phyloP scores from a whole-genome alignment of 2,329 filamentous ascomycete species.

The Westerdykella aurantiaca region DNA sequence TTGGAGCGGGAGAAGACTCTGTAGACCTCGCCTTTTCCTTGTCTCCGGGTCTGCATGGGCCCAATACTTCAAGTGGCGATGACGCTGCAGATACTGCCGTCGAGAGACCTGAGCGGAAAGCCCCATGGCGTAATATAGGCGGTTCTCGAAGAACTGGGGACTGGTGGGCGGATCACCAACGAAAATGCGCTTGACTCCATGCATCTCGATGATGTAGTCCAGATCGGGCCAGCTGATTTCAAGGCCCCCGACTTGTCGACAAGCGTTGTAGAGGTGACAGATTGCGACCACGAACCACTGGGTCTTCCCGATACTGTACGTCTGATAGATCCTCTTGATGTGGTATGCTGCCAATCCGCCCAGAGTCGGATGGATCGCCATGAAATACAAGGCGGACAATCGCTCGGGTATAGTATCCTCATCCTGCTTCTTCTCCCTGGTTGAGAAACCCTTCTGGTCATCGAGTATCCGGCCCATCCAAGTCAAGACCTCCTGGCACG shows the following conservation, averaged over 20 bases:
- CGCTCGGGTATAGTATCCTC: background rate
- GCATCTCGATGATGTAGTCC: constrained; percentile 15
- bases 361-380: constrained; percentile 10
- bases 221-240: constrained; percentile 13
- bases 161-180: constrained; percentile 11
- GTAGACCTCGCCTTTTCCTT: constrained; percentile 10
- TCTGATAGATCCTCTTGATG: constrained; percentile 8
- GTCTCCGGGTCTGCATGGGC: background rate
- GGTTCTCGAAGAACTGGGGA: constrained; percentile 9
- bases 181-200: constrained; percentile 12
- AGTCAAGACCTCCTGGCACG: constrained; percentile 4
- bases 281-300: constrained; percentile 13
- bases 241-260: constrained; percentile 12
- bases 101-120: background rate
- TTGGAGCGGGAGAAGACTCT: constrained; percentile 5
- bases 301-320: constrained; percentile 6
- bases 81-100: background rate
- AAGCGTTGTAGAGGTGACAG: constrained; percentile 18
- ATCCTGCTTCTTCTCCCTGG: no score
- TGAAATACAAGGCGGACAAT: constrained; percentile 4
- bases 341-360: constrained; percentile 9
- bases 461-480: constrained; percentile 7
- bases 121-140: constrained; percentile 4
- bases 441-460: background rate
- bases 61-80: background rate